Conservation (phyloP, 345 rosid genomes). For the Ricinus communis region DNA sequence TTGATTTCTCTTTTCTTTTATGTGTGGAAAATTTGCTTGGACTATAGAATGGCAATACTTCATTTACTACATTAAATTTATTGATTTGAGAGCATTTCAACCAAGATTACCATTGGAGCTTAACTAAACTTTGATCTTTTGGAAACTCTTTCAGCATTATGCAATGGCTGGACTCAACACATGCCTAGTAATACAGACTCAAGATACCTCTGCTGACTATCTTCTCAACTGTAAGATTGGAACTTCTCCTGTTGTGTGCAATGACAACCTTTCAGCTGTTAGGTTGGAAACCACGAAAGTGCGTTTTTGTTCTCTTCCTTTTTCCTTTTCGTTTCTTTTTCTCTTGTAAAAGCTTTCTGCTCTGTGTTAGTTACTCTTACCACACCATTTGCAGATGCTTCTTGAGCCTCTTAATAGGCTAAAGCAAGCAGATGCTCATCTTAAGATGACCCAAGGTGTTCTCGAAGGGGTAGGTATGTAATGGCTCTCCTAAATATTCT, state of each 20-base stretch:
- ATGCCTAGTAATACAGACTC: slow-evolving; percentile 77
- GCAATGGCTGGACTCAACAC: slow-evolving; percentile 73
- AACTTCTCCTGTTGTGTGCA: slow-evolving; percentile 54
- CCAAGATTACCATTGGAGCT: not conserved
- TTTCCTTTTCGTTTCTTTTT: slow-evolving; percentile 4
- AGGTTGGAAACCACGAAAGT: slow-evolving; percentile 81
- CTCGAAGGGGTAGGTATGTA: slow-evolving; percentile 93
- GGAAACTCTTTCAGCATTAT: slow-evolving; percentile 49
- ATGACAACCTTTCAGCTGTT: slow-evolving; percentile 60
- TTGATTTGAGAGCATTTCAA: too few relatives aligned
- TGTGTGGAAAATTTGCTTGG: too few relatives aligned
- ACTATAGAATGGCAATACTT: too few relatives aligned
- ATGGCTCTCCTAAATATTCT: slow-evolving; percentile 16
- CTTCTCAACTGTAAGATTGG: slow-evolving; percentile 74
- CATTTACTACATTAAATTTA: too few relatives aligned
- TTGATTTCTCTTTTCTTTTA: too few relatives aligned
- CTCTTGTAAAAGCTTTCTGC: not conserved
- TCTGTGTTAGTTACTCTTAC: slow-evolving; percentile 10
- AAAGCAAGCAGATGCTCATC: slow-evolving; percentile 72
- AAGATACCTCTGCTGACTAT: slow-evolving; percentile 73
- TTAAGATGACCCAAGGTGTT: slow-evolving; percentile 81
- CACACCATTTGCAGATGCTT: slow-evolving; percentile 55
- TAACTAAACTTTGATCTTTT: not conserved
- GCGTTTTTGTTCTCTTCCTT: slow-evolving; percentile 24
- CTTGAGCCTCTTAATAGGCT: slow-evolving; percentile 77